phyloP scores from a whole-genome alignment of 352 stramenopile genomes.

The Phytophthora cajani region DNA sequence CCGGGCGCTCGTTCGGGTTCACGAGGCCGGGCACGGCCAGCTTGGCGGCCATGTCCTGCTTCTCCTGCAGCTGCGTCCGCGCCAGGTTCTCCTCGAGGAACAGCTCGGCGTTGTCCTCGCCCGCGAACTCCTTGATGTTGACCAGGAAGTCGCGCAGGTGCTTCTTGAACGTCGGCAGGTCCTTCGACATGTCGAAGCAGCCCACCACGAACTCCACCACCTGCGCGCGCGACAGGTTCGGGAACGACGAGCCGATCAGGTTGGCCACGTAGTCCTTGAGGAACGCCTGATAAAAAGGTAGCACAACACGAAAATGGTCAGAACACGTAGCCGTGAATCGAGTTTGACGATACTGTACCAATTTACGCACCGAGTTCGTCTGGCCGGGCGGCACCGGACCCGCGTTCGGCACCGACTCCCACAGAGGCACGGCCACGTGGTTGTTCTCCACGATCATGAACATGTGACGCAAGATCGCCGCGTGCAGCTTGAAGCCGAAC shows the following conservation, averaged over 20 bases:
- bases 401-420: slow-evolving; percentile 90
- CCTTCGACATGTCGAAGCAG: slow-evolving; percentile 98
- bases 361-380: slow-evolving; percentile 75
- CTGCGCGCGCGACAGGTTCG: slow-evolving; percentile 94
- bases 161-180: slow-evolving; percentile 98
- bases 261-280: slow-evolving; percentile 97
- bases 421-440: slow-evolving; percentile 96
- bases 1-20: slow-evolving; percentile 90
- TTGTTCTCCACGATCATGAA: slow-evolving; percentile 97
- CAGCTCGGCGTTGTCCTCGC: slow-evolving; percentile 97
- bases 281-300: slow-evolving; percentile 68
- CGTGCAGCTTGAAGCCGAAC: slow-evolving; percentile 98
- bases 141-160: slow-evolving; percentile 99
- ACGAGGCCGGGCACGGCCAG: slow-evolving; percentile 92
- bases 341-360: neutral
- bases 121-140: slow-evolving; percentile 97
- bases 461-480: slow-evolving; percentile 97
- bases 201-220: slow-evolving; percentile 97
- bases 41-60: slow-evolving; percentile 82
- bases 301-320: neutral
- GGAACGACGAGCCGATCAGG: slow-evolving; percentile 97
- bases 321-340: neutral
- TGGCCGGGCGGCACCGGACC: slow-evolving; percentile 61
- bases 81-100: slow-evolving; percentile 96
- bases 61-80: slow-evolving; percentile 86